Base-by-base conservation (phyloP, 768 basidiomycete species). In the Pulveroboletus sp. region DNA sequence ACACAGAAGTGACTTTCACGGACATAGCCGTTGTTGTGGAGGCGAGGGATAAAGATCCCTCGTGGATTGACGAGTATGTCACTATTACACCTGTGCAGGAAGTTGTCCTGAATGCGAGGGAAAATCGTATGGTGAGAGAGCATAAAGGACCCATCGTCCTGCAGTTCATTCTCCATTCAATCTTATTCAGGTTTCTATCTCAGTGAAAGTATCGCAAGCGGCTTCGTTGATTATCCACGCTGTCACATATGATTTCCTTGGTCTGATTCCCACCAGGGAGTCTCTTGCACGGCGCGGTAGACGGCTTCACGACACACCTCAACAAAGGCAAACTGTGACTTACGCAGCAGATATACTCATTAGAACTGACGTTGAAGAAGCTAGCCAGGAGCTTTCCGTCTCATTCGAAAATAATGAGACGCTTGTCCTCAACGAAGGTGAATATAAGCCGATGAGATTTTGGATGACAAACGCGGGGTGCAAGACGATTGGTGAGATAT, bases 341-440 rank as follows among this genome's bases (percentile, higher is more conserved):
- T 94, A 95, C 62, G 85, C 82, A 10, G 76, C 82, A 10, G 86
- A 95, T 62, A 64, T 78, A 7, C 58, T 78, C 27, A 74, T 89
- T 55, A 72, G 71, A 30, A 72, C 86, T 6, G 73, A 81, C 11
- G 78, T 96, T 11, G 78, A 81, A 39, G 76, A 83, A 34, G 76
- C 82, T 2, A 73, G 78, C 24, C 85, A 90, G 47, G 78, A 82
- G 44, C 70, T 97, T 11, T 64, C 74, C 13, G 78, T 76, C 32
- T 75, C 72, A 22, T 82, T 83, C 54, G 73, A 78, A 19, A 76
- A 81, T 29, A 79, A 80, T 46, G 73, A 74, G 11, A 73, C 63
- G 11, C 67, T 83, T 5, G 62, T 73, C 3, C 67, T 92, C 26
- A 71, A 74, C 39, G 81, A 88, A 59, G 93, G 93, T 6, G 90